Evolutionary conservation across 192 early-diverging fungal genomes (phyloP).

Genomic region (Coemansia sp.): DNA sequence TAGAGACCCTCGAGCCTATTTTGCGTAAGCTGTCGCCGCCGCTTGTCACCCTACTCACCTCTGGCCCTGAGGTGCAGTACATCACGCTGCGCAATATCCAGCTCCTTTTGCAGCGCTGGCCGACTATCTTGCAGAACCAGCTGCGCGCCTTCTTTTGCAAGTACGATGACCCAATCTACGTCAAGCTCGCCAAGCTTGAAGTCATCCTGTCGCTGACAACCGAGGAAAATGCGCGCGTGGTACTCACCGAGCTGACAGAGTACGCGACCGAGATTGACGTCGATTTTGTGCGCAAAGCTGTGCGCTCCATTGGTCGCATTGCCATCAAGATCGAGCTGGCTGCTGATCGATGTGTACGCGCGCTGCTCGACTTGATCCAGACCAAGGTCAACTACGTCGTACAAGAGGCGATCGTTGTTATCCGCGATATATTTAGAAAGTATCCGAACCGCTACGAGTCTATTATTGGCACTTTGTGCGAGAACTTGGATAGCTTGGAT

Average conservation of each 20-base stretch:
- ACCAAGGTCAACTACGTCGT: slow-evolving; percentile 99
- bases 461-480: slow-evolving; percentile 89
- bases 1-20: slow-evolving; percentile 70
- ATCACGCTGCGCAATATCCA: slow-evolving; percentile 96
- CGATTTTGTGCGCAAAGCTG: slow-evolving; percentile 97
- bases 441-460: slow-evolving; percentile 97
- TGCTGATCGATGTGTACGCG: slow-evolving; percentile 85
- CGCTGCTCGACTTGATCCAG: slow-evolving; percentile 87
- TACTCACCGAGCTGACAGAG: slow-evolving; percentile 90
- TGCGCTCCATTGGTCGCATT: slow-evolving; percentile 93
- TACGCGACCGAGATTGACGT: slow-evolving; percentile 97
- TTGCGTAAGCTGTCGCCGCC: slow-evolving; percentile 89
- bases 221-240: slow-evolving; percentile 81
- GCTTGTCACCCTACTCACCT: slow-evolving; percentile 88
- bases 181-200: slow-evolving; percentile 97
- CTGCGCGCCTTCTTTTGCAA: slow-evolving; percentile 99
- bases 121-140: slow-evolving; percentile 87
- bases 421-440: slow-evolving; percentile 98
- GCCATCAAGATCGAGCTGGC: slow-evolving; percentile 93
- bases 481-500: slow-evolving; percentile 95
- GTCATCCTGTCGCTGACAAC: slow-evolving; percentile 88
- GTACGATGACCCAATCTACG: slow-evolving; percentile 98
- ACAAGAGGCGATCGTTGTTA: slow-evolving; percentile 97
- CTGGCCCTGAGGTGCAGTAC: slow-evolving; percentile 94
- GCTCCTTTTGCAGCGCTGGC: slow-evolving; percentile 87